Conservation (phyloP, 2,329 filamentous ascomycete genomes). For the Penicillium crustosum region DNA sequence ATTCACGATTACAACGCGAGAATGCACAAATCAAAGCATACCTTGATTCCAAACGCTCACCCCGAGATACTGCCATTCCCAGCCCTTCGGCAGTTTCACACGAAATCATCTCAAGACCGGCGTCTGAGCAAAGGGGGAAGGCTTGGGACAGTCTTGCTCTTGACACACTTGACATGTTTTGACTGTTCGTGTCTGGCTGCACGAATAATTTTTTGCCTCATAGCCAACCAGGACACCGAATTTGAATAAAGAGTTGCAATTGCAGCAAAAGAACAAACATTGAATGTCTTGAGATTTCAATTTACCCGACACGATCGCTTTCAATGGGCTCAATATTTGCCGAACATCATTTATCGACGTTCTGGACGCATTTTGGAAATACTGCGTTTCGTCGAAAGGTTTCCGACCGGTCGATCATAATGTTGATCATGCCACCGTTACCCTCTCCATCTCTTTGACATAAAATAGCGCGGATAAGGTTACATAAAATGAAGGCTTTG, state of each 20-base stretch:
- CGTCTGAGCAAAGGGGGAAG: constrained; percentile 17
- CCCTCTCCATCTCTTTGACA: background rate
- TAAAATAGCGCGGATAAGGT: constrained; percentile 4
- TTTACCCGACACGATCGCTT: background rate
- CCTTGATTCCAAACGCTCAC: constrained; percentile 16
- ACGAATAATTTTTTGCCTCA: background rate
- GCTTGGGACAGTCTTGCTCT: constrained; percentile 29
- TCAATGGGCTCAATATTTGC: background rate
- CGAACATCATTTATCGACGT: background rate
- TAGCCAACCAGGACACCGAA: background rate
- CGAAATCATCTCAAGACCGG: constrained; percentile 14
- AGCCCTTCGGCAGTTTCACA: constrained; percentile 4
- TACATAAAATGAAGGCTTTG: background rate
- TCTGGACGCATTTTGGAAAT: background rate
- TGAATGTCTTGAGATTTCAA: background rate
- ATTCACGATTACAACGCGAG: constrained; percentile 24
- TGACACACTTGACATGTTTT: constrained; percentile 28
- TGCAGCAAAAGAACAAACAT: background rate
- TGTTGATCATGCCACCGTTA: background rate
- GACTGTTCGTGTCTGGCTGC: background rate
- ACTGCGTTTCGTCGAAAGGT: background rate
- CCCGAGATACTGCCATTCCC: constrained; percentile 11
- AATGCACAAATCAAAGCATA: constrained; percentile 25
- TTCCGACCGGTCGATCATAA: background rate
- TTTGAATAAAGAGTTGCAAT: background rate